Evolutionary conservation across 768 basidiomycete genomes (phyloP).

Genomic region (Agaricus blazei): DNA sequence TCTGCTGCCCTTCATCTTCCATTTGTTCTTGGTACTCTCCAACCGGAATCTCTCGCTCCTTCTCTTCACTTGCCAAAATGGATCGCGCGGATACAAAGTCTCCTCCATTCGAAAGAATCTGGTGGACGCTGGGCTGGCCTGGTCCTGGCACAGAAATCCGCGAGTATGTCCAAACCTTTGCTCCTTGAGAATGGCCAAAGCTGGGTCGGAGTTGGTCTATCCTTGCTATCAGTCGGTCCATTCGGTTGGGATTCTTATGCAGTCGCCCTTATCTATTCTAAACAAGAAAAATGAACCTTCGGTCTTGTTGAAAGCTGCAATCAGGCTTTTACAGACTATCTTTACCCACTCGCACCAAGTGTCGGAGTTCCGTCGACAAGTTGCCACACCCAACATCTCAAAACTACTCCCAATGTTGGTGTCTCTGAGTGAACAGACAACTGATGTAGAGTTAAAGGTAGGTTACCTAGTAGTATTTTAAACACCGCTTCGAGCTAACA

Average conservation of each 20-base stretch:
- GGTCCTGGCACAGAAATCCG: constrained; percentile 65
- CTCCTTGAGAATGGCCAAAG: constrained; percentile 69
- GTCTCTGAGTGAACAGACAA: constrained; percentile 45
- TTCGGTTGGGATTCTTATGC: constrained; percentile 16
- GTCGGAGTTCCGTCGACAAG: constrained; percentile 81
- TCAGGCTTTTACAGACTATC: constrained; percentile 59
- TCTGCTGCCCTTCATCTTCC: constrained; percentile 56
- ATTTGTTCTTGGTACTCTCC: constrained; percentile 52
- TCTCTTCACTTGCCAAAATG: constrained; percentile 73
- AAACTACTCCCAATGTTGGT: constrained; percentile 64
- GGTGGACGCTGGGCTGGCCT: constrained; percentile 78
- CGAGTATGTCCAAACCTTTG: constrained; percentile 47
- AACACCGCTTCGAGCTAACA: neutral
- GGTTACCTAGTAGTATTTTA: neutral
- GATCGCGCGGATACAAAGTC: constrained; percentile 64
- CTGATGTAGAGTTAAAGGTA: constrained; percentile 54
- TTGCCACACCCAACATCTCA: constrained; percentile 63
- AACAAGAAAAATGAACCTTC: constrained; percentile 63
- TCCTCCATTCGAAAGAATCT: constrained; percentile 75
- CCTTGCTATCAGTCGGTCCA: constrained; percentile 64
- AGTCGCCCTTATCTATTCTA: constrained; percentile 17
- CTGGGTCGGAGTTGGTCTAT: constrained; percentile 65
- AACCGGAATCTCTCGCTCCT: constrained; percentile 44
- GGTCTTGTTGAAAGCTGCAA: constrained; percentile 55
- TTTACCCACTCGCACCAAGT: constrained; percentile 55